Conservation (phyloP, 495 filamentous ascomycete species). For the Podospora appendiculata region DNA sequence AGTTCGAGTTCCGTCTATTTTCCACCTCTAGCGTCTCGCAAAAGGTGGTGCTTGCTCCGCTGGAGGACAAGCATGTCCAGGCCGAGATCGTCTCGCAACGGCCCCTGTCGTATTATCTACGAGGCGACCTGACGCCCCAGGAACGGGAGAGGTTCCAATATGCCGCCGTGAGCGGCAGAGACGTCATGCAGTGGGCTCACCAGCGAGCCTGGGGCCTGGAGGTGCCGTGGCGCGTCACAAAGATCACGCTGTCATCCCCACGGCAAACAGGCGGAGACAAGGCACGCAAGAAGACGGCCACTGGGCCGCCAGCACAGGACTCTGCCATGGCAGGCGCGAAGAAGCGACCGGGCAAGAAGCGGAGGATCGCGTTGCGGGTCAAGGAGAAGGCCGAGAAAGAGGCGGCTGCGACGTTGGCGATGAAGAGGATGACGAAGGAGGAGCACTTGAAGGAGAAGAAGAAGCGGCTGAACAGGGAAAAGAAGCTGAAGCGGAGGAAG, state of each 20-base stretch:
- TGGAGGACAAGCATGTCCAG: slow-evolving; percentile 10
- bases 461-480: slow-evolving; percentile 43
- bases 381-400: slow-evolving; percentile 21
- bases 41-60: slow-evolving; percentile 25
- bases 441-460: slow-evolving; percentile 45
- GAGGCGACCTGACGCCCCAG: slow-evolving; percentile 22
- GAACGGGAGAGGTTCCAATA: slow-evolving; percentile 22
- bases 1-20: slow-evolving; percentile 48
- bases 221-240: slow-evolving; percentile 48
- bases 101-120: slow-evolving; percentile 38
- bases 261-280: background rate
- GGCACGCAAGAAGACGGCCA: background rate
- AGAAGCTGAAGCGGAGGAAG: slow-evolving; percentile 43
- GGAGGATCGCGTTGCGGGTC: slow-evolving; percentile 37
- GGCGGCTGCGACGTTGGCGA: slow-evolving; percentile 17
- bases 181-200: slow-evolving; percentile 30
- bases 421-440: slow-evolving; percentile 32
- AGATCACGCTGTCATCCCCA: slow-evolving; percentile 12
- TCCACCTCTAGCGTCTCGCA: slow-evolving; percentile 28
- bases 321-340: background rate
- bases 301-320: too few relatives aligned
- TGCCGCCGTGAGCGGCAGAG: slow-evolving; percentile 37
- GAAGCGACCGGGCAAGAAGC: slow-evolving; percentile 46
- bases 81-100: slow-evolving; percentile 30
- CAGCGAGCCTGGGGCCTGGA: slow-evolving; percentile 44